phyloP scores from a whole-genome alignment of 2,329 filamentous ascomycete genomes.

The Meredithiella fracta region DNA sequence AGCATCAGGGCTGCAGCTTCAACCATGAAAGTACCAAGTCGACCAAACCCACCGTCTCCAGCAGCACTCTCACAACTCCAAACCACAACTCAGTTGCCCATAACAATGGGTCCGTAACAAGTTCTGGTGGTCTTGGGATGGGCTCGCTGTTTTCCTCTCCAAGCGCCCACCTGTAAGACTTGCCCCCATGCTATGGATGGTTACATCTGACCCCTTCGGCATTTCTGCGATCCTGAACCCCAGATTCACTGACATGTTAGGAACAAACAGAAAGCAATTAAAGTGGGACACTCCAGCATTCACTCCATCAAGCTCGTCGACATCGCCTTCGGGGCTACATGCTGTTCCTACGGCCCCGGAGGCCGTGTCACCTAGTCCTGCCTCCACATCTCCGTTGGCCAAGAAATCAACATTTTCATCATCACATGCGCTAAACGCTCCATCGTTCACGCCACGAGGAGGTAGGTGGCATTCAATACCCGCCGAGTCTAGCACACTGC shows the following conservation, averaged over 20 bases:
- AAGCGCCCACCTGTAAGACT: slow-evolving; percentile 11
- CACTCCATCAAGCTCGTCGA: slow-evolving; percentile 42
- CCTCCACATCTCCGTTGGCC: slow-evolving; percentile 16
- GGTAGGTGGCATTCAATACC: slow-evolving; percentile 16
- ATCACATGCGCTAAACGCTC: slow-evolving; percentile 65
- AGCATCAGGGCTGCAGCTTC: slow-evolving; percentile 81
- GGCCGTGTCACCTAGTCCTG: slow-evolving; percentile 8
- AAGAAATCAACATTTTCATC: slow-evolving; percentile 72
- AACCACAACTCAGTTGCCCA: slow-evolving; percentile 14
- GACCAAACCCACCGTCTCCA: slow-evolving; percentile 6
- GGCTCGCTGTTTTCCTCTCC: slow-evolving; percentile 10
- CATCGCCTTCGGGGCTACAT: slow-evolving; percentile 12
- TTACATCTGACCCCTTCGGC: not conserved
- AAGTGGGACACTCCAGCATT: slow-evolving; percentile 96
- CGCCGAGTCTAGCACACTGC: not conserved
- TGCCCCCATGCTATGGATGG: not conserved
- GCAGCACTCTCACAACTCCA: slow-evolving; percentile 4
- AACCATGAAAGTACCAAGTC: slow-evolving; percentile 57
- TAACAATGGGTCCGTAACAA: slow-evolving; percentile 3
- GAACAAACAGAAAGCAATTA: slow-evolving; percentile 24
- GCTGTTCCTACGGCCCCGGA: slow-evolving; percentile 9
- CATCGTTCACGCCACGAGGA: slow-evolving; percentile 64
- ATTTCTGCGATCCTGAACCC: not conserved
- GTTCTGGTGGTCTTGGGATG: not conserved
- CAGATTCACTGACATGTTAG: too few species aligned